Evolutionary conservation across 2,329 filamentous ascomycete genomes (phyloP), one percentile per base, ranked within the genome.

Genomic region (Hypoxylon sp.): DNA sequence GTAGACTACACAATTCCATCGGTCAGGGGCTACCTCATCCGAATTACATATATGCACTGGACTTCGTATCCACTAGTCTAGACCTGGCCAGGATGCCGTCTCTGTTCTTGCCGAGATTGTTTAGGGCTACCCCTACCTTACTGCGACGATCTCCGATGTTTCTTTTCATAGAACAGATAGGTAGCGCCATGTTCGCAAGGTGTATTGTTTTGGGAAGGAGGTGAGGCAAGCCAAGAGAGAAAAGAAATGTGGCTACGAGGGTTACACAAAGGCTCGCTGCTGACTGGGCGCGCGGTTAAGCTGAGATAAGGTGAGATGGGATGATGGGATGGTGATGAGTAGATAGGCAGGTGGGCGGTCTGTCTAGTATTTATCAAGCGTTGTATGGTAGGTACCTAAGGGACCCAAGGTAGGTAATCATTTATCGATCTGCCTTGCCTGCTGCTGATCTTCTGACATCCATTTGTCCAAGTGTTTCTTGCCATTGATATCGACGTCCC

Each of bases 151-250:
- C 29, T 51, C 25, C 37, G n/a, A 21, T 21, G 37, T 54, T 54
- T 57, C 54, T 47, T 48, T 47, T 37, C 54, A 57, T 57, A 48
- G 54, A 57, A 57, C 50, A 27, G 14, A 14, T 32, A 16, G n/a
- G 23, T 55, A 25, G 29, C 8, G 41, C 8, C 21, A 19, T 14
- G 8, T 25, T 37, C 41, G 27, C 32, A 27, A 34, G 27, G 52
- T 23, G 29, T 55, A 23, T 23, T 19, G 5, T 45, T 55, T 55
- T 23, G 39, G 52, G 52, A 46, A 46, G 19, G 27, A 45, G 51
- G 51, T 45, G 34, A 39, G n/a, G 16, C 16, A 19, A 21, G 37
- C 16, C 16, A 21, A 21, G 16, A 41, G 8, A 19, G 16, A 8
- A 41, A 14, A 6, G 6, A n/a, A 11, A 41, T 41, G 52, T 23